Evolutionary conservation across 495 filamentous ascomycete genomes (phyloP).

Genomic region (Letharia lupina): DNA sequence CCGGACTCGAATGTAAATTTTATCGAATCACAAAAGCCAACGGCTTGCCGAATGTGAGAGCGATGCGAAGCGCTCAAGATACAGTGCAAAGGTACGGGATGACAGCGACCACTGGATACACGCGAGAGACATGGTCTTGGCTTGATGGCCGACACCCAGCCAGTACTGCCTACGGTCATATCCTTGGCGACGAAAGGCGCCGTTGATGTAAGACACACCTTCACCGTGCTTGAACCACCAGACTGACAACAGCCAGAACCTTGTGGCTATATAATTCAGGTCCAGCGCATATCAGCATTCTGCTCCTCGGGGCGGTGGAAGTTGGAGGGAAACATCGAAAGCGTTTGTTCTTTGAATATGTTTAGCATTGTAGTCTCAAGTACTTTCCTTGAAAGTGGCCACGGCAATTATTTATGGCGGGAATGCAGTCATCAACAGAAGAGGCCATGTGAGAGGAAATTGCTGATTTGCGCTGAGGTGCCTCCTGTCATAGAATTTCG

Average conservation of each 20-base stretch:
- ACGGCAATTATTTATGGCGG: not conserved
- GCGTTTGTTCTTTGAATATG: not conserved
- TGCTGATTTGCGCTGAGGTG: not conserved
- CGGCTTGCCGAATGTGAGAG: slow-evolving; percentile 21
- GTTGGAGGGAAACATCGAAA: not conserved
- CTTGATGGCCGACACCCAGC: slow-evolving; percentile 12
- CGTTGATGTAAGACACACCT: not conserved
- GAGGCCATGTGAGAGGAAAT: not conserved
- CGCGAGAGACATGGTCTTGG: slow-evolving; percentile 5
- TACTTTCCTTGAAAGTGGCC: not conserved
- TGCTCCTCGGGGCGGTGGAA: not conserved
- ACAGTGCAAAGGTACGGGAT: slow-evolving; percentile 21
- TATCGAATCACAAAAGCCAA: slow-evolving; percentile 46
- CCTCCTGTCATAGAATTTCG: not conserved
- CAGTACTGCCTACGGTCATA: slow-evolving; percentile 11
- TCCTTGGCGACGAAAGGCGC: slow-evolving; percentile 5
- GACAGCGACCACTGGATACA: slow-evolving; percentile 14
- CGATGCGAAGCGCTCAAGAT: slow-evolving; percentile 16
- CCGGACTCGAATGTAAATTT: slow-evolving; percentile 48
- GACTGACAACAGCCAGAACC: not conserved
- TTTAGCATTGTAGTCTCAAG: not conserved
- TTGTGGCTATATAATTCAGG: not conserved
- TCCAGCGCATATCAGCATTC: not conserved
- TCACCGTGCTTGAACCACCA: not conserved
- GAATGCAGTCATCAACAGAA: not conserved